phyloP scores from a whole-genome alignment of 768 basidiomycete genomes.

The Auricularia sp. region DNA sequence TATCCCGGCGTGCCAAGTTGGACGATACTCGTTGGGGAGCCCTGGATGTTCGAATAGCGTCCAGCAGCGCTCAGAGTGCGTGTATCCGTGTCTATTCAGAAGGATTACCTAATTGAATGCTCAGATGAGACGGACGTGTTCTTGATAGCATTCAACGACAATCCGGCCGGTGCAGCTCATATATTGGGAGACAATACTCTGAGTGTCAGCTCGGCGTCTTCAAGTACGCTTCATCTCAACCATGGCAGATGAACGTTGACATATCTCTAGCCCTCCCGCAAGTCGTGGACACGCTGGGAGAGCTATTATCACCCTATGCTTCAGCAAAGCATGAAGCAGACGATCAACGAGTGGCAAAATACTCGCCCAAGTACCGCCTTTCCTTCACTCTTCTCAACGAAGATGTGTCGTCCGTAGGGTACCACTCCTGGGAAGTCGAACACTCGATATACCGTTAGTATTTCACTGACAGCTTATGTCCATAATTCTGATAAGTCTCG shows the following conservation, averaged over 20 bases:
- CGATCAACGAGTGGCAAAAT: constrained; percentile 53
- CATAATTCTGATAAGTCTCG: neutral
- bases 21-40: neutral
- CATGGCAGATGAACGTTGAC: neutral
- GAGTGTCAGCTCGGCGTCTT: neutral
- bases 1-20: neutral
- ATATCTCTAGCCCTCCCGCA: neutral
- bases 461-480: neutral
- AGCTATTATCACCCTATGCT: constrained; percentile 33
- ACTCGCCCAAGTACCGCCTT: constrained; percentile 71
- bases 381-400: constrained; percentile 92
- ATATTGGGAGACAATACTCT: neutral
- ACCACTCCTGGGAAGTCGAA: constrained; percentile 56
- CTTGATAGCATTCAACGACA: neutral
- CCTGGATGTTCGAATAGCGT: neutral
- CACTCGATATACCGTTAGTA: constrained; percentile 51
- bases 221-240: neutral
- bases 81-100: neutral
- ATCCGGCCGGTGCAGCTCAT: neutral
- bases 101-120: neutral
- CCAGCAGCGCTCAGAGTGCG: neutral
- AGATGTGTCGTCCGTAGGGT: constrained; percentile 52
- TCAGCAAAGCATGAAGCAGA: constrained; percentile 34
- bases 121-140: neutral
- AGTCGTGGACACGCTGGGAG: constrained; percentile 16